phyloP scores from a whole-genome alignment of 2,329 filamentous ascomycete species.

The Fulvia fulva region DNA sequence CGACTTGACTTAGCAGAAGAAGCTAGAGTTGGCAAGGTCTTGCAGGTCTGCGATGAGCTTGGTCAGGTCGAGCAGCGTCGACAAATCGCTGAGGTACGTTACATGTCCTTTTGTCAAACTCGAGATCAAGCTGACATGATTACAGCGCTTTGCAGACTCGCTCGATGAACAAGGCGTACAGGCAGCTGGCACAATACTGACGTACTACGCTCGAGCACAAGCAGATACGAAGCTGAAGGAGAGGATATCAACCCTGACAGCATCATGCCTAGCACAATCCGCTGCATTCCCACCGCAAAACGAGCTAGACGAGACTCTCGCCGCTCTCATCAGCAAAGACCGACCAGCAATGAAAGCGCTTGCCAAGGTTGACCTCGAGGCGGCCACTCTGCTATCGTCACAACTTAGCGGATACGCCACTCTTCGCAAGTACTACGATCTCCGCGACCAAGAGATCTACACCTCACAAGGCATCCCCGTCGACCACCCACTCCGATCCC shows the following conservation, averaged over 20 bases:
- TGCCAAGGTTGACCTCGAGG: slow-evolving; percentile 71
- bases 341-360: slow-evolving; percentile 67
- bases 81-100: slow-evolving; percentile 73
- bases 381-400: slow-evolving; percentile 76
- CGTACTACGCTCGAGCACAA: slow-evolving; percentile 88
- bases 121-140: slow-evolving; percentile 9
- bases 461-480: slow-evolving; percentile 29
- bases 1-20: slow-evolving; percentile 68
- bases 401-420: slow-evolving; percentile 91
- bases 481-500: slow-evolving; percentile 45
- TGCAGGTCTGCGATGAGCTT: slow-evolving; percentile 70
- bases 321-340: slow-evolving; percentile 65
- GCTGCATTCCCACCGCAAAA: slow-evolving; percentile 68
- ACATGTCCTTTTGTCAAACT: slow-evolving; percentile 20
- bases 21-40: slow-evolving; percentile 74
- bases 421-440: slow-evolving; percentile 81
- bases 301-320: slow-evolving; percentile 70
- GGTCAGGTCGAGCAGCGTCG: slow-evolving; percentile 75
- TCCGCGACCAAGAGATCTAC: slow-evolving; percentile 65
- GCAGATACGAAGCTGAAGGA: slow-evolving; percentile 73
- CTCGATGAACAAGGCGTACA: slow-evolving; percentile 64
- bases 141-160: slow-evolving; percentile 75
- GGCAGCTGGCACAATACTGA: slow-evolving; percentile 73
- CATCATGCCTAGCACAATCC: slow-evolving; percentile 81
- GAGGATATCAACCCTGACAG: slow-evolving; percentile 80